Conservation (phyloP, 2,329 filamentous ascomycete species). For the Aspergillus sp. region DNA sequence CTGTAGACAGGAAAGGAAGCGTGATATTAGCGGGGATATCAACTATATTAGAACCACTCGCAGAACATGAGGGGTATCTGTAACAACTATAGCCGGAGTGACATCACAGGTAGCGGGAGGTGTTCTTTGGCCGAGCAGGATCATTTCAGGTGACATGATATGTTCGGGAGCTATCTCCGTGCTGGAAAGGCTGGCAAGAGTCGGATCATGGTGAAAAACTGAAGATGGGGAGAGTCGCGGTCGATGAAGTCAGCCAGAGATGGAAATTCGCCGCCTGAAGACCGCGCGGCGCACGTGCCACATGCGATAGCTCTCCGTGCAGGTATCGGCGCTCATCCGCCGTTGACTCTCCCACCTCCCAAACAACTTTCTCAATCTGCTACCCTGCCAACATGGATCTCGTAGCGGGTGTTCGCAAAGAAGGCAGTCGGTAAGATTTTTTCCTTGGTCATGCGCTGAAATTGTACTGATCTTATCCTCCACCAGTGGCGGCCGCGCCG, state of each 20-base stretch:
- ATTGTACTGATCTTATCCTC: slow-evolving; percentile 8
- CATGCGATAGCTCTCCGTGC: slow-evolving; percentile 3
- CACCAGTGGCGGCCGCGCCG: slow-evolving; percentile 72
- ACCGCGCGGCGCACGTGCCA: slow-evolving; percentile 20
- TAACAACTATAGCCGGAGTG: slow-evolving; percentile 12
- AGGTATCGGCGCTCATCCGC: neutral
- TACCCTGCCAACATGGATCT: slow-evolving; percentile 73
- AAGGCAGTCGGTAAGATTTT: slow-evolving; percentile 62
- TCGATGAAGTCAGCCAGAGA: slow-evolving; percentile 18
- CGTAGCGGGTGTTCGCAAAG: slow-evolving; percentile 87
- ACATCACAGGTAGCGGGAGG: slow-evolving; percentile 12
- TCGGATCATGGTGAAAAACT: neutral
- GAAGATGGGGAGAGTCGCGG: neutral
- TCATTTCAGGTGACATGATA: slow-evolving; percentile 6
- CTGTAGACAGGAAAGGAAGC: neutral
- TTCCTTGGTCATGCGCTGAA: neutral
- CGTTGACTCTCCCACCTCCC: neutral
- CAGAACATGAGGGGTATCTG: slow-evolving; percentile 18
- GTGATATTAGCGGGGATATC: neutral
- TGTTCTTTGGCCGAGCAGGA: slow-evolving; percentile 6
- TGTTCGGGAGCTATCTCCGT: neutral
- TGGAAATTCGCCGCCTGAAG: slow-evolving; percentile 14
- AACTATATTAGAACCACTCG: slow-evolving; percentile 4
- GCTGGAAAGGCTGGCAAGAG: neutral
- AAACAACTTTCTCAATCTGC: neutral